A percentile compares a stretch with the other conserved stretches of the same genome.
These are phyloP conservation scores for Jatropha curcas DNA, from an alignment of 345 rosid genomes.

Conservation along the genomic window DNA sequence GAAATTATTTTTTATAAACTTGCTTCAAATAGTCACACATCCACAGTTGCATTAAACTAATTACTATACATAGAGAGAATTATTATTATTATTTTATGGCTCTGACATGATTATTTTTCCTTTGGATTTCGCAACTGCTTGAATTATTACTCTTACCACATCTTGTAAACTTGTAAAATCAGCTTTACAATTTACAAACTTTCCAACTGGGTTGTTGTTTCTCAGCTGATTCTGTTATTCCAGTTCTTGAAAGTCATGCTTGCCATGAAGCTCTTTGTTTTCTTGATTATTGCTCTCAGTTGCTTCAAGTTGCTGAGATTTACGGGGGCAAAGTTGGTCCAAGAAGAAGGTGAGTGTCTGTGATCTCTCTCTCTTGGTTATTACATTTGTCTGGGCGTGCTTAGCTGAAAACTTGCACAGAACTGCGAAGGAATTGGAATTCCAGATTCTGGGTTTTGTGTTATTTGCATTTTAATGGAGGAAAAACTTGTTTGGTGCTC, in stretches of 20 bases:
- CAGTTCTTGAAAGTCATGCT: slow-evolving; percentile 29
- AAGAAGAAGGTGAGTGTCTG: slow-evolving; percentile 54
- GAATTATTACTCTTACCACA: not conserved
- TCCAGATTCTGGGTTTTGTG: slow-evolving; percentile 1
- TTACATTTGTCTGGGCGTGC: not conserved
- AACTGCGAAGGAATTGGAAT: slow-evolving; percentile 5
- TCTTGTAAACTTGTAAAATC: not conserved
- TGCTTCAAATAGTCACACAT: not conserved
- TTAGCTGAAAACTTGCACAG: slow-evolving; percentile 16
- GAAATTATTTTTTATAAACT: too few relatives aligned
- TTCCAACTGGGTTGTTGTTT: not conserved
- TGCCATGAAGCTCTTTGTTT: slow-evolving; percentile 28
- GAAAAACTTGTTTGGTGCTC: not conserved
- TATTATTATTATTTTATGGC: not conserved
- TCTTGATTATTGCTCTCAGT: slow-evolving; percentile 38
- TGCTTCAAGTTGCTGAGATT: slow-evolving; percentile 41
- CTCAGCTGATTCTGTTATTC: not conserved
- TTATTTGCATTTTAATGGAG: not conserved
- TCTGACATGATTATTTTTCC: not conserved
- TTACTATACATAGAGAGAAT: not conserved
- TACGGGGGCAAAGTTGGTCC: slow-evolving; percentile 48
- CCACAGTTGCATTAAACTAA: not conserved
- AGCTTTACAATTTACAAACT: not conserved
- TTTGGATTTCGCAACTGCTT: not conserved
- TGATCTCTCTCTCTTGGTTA: not conserved